phyloP scores from a whole-genome alignment of 441 rosid species.

The Euphorbia celastroides region DNA sequence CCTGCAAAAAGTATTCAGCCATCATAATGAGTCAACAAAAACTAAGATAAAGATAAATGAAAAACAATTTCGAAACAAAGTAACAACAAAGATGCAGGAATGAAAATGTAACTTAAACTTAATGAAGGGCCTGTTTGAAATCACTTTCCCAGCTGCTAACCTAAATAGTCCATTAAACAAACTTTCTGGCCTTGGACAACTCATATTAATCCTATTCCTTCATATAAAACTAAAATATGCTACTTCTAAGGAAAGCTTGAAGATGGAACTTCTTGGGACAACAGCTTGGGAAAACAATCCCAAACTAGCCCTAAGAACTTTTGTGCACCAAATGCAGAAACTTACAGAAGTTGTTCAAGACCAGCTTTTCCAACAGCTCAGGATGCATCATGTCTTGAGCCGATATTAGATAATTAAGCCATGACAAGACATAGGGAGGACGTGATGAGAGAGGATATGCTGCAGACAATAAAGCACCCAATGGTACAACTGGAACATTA shows the following conservation, averaged over 20 bases:
- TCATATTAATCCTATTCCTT: no score
- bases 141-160: no score
- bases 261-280: no score
- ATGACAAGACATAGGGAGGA: conserved; percentile 75
- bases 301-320: no score
- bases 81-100: not conserved
- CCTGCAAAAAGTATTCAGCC: conserved; percentile 40
- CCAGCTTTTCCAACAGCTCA: conserved; percentile 78
- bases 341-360: conserved; percentile 94
- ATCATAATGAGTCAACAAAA: not conserved
- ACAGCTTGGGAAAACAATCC: no score
- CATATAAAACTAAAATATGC: no score
- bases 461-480: conserved; percentile 77
- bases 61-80: not conserved
- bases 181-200: no score
- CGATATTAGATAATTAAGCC: conserved; percentile 84
- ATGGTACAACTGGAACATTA: conserved; percentile 88
- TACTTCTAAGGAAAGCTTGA: no score
- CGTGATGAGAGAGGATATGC: conserved; percentile 82
- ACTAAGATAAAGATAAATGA: not conserved
- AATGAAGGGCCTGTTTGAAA: not conserved
- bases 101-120: not conserved
- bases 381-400: conserved; percentile 98
- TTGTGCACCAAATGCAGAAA: conserved; percentile 1
- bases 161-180: no score